phyloP scores from a whole-genome alignment of 306 rosid species.

The Castanopsis chinensis region DNA sequence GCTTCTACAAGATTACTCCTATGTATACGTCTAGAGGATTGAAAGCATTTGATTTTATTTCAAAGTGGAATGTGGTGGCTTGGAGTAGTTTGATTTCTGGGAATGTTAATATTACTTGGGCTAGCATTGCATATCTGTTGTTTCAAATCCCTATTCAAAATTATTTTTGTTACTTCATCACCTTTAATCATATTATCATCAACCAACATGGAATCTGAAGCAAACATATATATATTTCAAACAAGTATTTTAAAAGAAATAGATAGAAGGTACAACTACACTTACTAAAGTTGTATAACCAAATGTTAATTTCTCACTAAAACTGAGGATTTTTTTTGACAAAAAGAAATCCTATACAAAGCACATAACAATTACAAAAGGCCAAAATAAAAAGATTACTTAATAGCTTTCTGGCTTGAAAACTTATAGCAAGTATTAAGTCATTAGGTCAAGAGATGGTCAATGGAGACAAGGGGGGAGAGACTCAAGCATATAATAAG shows the following conservation, averaged over 20 bases:
- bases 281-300: background rate
- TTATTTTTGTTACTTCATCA: constrained; percentile 55
- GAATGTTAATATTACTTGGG: constrained; percentile 28
- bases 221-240: constrained; percentile 11
- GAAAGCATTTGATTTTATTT: constrained; percentile 59
- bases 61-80: constrained; percentile 74
- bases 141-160: constrained; percentile 61
- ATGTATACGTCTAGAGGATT: constrained; percentile 51
- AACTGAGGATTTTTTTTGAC: background rate
- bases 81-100: constrained; percentile 75
- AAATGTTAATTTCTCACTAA: background rate
- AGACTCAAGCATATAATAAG: constrained; percentile 7
- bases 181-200: constrained; percentile 59
- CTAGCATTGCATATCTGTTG: constrained; percentile 67
- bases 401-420: background rate
- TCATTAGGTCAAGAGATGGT: background rate
- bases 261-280: constrained; percentile 11
- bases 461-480: background rate
- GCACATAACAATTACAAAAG: background rate
- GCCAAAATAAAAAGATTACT: background rate
- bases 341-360: background rate
- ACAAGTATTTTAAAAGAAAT: constrained; percentile 10
- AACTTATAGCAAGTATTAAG: background rate
- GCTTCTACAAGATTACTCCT: constrained; percentile 54
- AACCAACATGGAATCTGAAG: constrained; percentile 53